Conservation (phyloP, 208 protist species). For the Tritrichomonas musculus region DNA sequence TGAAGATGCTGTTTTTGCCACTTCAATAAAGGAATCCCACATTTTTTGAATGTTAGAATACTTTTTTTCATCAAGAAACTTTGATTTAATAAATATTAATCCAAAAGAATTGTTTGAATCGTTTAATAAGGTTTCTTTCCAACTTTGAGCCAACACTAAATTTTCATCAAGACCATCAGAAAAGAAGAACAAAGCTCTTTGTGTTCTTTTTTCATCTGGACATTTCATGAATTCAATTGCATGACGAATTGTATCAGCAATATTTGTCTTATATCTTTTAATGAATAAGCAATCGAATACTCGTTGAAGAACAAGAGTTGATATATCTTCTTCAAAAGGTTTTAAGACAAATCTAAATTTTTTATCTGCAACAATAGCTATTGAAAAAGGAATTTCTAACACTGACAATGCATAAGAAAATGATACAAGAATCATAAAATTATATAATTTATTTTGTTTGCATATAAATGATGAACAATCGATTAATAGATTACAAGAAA, state of each 20-base stretch:
- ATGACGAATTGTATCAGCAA: neutral
- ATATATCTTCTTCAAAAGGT: neutral
- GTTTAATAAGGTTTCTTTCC: neutral
- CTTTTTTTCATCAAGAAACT: neutral
- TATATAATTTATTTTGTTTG: neutral
- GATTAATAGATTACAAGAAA: neutral
- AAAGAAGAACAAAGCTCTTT: neutral
- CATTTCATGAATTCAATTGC: neutral
- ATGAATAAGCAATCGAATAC: neutral
- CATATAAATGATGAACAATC: neutral
- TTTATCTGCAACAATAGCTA: neutral
- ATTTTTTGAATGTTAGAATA: too few relatives aligned
- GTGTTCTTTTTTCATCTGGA: neutral
- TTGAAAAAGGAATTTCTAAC: neutral
- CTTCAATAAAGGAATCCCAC: neutral
- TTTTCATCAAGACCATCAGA: neutral
- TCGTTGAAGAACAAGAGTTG: neutral
- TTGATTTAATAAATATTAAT: constrained; percentile 19
- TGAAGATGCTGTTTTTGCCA: neutral
- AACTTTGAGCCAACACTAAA: neutral
- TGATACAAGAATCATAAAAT: neutral
- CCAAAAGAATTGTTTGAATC: neutral
- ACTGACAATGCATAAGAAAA: neutral
- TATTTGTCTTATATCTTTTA: neutral
- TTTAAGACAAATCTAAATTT: neutral